phyloP scores from a whole-genome alignment of 164 flowering plant genomes.

The Piper betle region DNA sequence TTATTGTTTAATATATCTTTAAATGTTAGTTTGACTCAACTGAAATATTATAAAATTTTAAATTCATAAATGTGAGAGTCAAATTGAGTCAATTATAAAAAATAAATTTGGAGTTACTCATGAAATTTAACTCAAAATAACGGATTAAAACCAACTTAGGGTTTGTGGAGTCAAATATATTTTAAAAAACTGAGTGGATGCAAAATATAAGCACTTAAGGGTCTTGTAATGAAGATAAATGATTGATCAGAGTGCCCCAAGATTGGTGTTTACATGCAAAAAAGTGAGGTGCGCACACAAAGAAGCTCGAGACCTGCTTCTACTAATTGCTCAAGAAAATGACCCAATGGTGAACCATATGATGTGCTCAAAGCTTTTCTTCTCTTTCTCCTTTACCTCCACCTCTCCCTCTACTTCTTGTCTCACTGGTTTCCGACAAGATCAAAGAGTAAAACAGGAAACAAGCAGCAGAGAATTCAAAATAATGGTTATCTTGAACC shows the following conservation, averaged over 20 bases:
- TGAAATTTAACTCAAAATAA: too few relatives aligned
- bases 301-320: slow-evolving; percentile 5
- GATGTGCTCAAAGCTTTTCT: slow-evolving; percentile 5
- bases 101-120: too few relatives aligned
- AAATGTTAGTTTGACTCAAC: too few relatives aligned
- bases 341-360: slow-evolving; percentile 12
- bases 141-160: too few relatives aligned
- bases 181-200: too few relatives aligned
- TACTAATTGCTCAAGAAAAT: not conserved
- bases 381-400: not conserved
- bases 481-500: not conserved
- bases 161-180: not conserved
- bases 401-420: not conserved
- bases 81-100: too few relatives aligned
- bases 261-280: slow-evolving; percentile 3
- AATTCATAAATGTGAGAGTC: too few relatives aligned
- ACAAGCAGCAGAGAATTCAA: not conserved
- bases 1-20: too few relatives aligned
- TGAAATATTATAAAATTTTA: too few relatives aligned
- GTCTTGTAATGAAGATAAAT: slow-evolving; percentile 16
- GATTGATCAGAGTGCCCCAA: slow-evolving; percentile 8
- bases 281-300: slow-evolving; percentile 1
- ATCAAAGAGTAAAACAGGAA: not conserved
- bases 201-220: slow-evolving; percentile 1
- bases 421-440: not conserved